A percentile compares a stretch with the other conserved stretches of the same genome.
These are phyloP conservation scores for Nepenthes gracilis DNA, from an alignment of 148 eudicot genomes.

Conservation along the genomic window DNA sequence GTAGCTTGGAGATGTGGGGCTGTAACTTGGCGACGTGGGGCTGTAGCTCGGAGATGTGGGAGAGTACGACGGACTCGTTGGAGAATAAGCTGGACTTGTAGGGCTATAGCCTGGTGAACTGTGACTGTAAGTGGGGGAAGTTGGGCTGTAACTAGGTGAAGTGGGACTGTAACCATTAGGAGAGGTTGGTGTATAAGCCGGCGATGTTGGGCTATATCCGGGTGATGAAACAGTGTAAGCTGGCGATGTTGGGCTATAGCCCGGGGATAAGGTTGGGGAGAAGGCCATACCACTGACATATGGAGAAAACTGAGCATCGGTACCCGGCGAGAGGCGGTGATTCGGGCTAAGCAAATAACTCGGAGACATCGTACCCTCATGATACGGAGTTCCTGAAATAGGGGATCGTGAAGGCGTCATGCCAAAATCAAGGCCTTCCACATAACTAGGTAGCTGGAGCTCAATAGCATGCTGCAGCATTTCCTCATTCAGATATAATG, in stretches of 20 bases:
- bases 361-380: conserved; percentile 75
- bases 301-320: conserved; percentile 39
- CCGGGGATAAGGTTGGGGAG: background rate
- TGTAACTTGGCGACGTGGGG: conserved; percentile 39
- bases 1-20: conserved; percentile 36
- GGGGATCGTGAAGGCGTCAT: conserved; percentile 22
- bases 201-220: conserved; percentile 1
- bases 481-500: conserved; percentile 68
- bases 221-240: background rate
- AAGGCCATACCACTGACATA: conserved; percentile 27
- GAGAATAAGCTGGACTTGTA: conserved; percentile 27
- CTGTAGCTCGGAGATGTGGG: conserved; percentile 28
- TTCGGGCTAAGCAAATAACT: conserved; percentile 47
- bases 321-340: conserved; percentile 27
- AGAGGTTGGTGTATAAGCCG: conserved; percentile 23
- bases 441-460: conserved; percentile 83
- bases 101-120: conserved; percentile 27
- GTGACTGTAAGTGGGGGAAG: conserved; percentile 27
- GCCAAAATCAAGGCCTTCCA: conserved; percentile 84
- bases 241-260: background rate
- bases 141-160: conserved; percentile 30
- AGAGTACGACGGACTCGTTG: conserved; percentile 20
- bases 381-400: background rate
- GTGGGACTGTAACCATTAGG: conserved; percentile 30
- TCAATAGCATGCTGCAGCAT: conserved; percentile 96